Conservation (phyloP, 208 protist genomes). For the Herpetomonas samuelpessoai region DNA sequence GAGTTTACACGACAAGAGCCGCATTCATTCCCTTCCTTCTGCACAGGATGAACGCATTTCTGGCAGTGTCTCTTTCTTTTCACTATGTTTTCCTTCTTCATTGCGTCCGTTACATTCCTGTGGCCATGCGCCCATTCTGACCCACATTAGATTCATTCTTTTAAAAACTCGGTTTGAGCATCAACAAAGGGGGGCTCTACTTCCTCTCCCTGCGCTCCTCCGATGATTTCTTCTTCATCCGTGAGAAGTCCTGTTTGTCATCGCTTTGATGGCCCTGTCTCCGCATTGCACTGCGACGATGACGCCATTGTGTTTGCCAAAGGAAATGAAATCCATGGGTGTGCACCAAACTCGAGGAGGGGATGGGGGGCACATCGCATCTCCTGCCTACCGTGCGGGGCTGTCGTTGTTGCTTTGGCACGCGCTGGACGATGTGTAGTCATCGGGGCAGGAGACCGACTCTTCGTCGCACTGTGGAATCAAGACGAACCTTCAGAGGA, state of each 20-base stretch:
- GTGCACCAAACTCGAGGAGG: constrained; percentile 6
- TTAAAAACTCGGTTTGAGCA: background rate
- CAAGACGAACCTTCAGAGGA: too few relatives aligned
- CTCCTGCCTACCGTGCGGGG: constrained; percentile 20
- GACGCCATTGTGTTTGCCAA: constrained; percentile 29
- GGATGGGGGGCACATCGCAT: background rate
- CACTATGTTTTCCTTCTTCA: too few relatives aligned
- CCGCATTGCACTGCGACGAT: constrained; percentile 19
- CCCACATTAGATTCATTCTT: background rate
- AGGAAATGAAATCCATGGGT: constrained; percentile 39
- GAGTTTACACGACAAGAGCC: too few relatives aligned
- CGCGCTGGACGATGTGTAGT: constrained; percentile 1
- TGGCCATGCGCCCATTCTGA: too few relatives aligned
- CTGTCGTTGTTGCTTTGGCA: constrained; percentile 23
- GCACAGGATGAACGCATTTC: background rate
- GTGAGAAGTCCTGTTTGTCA: background rate
- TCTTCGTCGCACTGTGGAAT: background rate
- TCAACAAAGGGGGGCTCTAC: too few relatives aligned
- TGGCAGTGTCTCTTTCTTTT: too few relatives aligned
- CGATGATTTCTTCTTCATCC: too few relatives aligned
- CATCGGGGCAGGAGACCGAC: constrained; percentile 3
- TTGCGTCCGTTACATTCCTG: too few relatives aligned
- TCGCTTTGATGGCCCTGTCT: constrained; percentile 22
- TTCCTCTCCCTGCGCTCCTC: too few relatives aligned
- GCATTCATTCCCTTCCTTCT: constrained; percentile 2